Evolutionary conservation across 2,329 filamentous ascomycete genomes (phyloP), one percentile per base, ranked within the genome.

Genomic region (Acarospora socialis): DNA sequence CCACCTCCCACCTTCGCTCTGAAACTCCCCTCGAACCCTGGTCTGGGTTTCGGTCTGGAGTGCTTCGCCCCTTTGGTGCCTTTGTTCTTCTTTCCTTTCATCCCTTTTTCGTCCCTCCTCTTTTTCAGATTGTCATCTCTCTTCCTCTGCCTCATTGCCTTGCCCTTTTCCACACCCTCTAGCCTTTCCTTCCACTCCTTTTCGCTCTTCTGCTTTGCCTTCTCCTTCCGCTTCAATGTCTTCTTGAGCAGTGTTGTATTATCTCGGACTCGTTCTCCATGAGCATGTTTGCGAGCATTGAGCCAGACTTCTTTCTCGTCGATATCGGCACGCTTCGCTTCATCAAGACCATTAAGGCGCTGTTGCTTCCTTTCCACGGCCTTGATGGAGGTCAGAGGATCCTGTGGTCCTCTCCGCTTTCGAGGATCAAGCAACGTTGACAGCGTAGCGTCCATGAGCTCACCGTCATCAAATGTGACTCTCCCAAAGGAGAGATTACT

Each of bases 271-370:
- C 82, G 81, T 50, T 93, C 86, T 29, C 90, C 90, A 53, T 92
- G 81, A 2, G 79, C 83, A 15, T 80, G 75, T 56, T 83, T 82
- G 56, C 87, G 79, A 2, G 90, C 90, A 28, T 81, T 87, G 37
- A 94, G 65, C 90, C 90, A 98, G 36, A 77, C 65, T 48, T 98
- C 87, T 63, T 95, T 95, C 56, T 94, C 82, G 38, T 84, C 75
- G 26, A 95, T 77, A 37, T 92, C 81, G 39, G 76, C 76, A 34
- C 80, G 78, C 60, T 93, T 92, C 43, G 73, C 70, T 1, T 77
- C 72, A 46, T 87, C 80, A 48, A 93, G 70, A 17, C 63, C 69
- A 26, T 75, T 69, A 18, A 95, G 61, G 17, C 84, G 77, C 46
- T 77, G 74, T 59, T 86, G 79, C 57, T 93, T 87, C 49, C 82